Evolutionary conservation across 768 basidiomycete species (phyloP), one percentile per base, ranked within the genome.

Genomic region (Lenzites betulinus): DNA sequence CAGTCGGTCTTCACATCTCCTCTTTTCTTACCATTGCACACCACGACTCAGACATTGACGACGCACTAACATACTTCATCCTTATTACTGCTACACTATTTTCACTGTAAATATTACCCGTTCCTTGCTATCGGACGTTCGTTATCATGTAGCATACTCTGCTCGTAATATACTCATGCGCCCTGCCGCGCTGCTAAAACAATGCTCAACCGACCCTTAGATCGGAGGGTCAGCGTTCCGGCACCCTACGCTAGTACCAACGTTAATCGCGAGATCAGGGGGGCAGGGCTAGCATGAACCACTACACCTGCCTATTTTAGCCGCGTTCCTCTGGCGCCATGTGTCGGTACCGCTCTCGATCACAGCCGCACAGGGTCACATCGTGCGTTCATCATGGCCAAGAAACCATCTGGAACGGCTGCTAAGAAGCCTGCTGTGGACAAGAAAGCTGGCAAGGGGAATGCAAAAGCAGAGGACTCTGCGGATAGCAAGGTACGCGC

Each of bases 381-480:
- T 3, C 6, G 3, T n/a, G 25, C 22, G 47, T 22, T 48, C 28
- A 28, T 20, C 35, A 68, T 64, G 67, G 53, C 66, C 4, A 64
- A 66, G 59, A 71, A 66, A 52, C 46, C 49, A 3, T 51, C 64
- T 15, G 61, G 58, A 11, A 58, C 62, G 18, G 48, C 60, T 39
- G 69, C 75, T 46, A 77, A 74, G 65, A 76, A 78, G 39, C 26
- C 69, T 5, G 68, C 60, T 13, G 4, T 11, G 30, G 75, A 75
- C 44, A 81, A 81, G 71, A 81, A 84, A 67, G 73, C 71, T 13
- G 41, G 55, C 8, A 67, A 63, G 28, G 52, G 56, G 38, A 52
- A 51, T 23, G 59, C 58, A 15, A 62, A 67, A 46, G 36, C 53
- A 49, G 63, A 64, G 5, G 63, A 66, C 42, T 43, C 51, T 33